phyloP scores from a whole-genome alignment of 2,329 filamentous ascomycete genomes.

The Rhynchosporium graminicola region DNA sequence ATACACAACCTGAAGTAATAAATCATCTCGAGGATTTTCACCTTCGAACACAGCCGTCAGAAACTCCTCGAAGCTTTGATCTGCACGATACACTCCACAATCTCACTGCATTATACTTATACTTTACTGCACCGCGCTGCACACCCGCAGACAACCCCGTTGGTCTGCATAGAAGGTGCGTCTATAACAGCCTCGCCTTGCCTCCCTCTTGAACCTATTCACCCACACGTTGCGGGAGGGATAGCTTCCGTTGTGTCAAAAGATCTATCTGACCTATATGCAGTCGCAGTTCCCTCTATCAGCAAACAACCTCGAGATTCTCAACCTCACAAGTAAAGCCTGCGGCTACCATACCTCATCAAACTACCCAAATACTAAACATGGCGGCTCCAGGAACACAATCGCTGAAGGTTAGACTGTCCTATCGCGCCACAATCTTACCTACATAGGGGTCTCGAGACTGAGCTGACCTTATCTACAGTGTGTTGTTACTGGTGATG shows the following conservation, averaged over 20 bases:
- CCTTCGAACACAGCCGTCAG: neutral
- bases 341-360: conserved; percentile 17
- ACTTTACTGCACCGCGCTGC: conserved; percentile 2
- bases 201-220: conserved; percentile 20
- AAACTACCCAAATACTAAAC: conserved; percentile 28
- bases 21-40: neutral
- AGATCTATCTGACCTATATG: conserved; percentile 35
- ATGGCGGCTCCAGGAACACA: conserved; percentile 81
- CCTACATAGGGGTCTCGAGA: conserved; percentile 20
- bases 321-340: conserved; percentile 19
- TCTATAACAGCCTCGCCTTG: conserved; percentile 20
- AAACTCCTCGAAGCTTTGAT: conserved; percentile 11
- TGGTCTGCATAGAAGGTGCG: conserved; percentile 13
- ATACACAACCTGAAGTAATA: neutral
- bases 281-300: conserved; percentile 29
- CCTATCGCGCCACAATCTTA: conserved; percentile 14
- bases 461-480: conserved; percentile 45
- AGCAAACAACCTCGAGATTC: conserved; percentile 29
- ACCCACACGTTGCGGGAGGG: conserved; percentile 26
- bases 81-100: conserved; percentile 3
- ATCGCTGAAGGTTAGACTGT: conserved; percentile 76
- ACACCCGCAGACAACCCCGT: conserved; percentile 11
- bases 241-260: conserved; percentile 37
- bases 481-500: conserved; percentile 99
- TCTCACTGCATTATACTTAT: neutral